Conservation (phyloP, 1,284 basidiomycete genomes). For the Wolfiporia cocos region DNA sequence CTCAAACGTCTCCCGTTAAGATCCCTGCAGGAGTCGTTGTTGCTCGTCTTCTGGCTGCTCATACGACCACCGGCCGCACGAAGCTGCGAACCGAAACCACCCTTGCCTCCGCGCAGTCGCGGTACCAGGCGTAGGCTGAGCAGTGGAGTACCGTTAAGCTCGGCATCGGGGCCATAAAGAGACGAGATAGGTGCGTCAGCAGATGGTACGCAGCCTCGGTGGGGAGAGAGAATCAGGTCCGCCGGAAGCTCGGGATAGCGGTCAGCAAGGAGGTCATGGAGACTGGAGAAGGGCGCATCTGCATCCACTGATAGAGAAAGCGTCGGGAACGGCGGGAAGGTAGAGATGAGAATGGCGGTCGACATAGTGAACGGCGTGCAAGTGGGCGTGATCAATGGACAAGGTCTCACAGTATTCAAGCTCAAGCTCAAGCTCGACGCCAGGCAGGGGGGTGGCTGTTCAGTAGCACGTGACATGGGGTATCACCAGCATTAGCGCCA, state of each 20-base stretch:
- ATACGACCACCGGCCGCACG: constrained; percentile 96
- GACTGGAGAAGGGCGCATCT: constrained; percentile 40
- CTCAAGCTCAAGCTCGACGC: too few relatives aligned
- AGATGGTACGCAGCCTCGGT: constrained; percentile 42
- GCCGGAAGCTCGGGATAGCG: constrained; percentile 56
- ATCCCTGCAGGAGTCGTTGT: constrained; percentile 95
- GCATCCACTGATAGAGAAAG: constrained; percentile 56
- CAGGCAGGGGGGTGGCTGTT: constrained; percentile 3
- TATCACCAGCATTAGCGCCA: too few relatives aligned
- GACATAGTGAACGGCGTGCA: too few relatives aligned
- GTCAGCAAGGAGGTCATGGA: constrained; percentile 47
- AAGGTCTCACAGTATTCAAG: too few relatives aligned
- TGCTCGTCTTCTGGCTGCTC: constrained; percentile 92
- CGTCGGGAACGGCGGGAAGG: constrained; percentile 74
- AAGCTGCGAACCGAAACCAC: constrained; percentile 95
- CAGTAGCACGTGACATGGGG: constrained; percentile 4
- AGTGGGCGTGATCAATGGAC: too few relatives aligned
- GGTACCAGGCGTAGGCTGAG: constrained; percentile 64
- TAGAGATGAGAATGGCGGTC: constrained; percentile 57
- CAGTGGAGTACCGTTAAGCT: constrained; percentile 26
- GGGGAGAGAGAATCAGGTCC: constrained; percentile 46
- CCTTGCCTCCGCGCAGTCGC: constrained; percentile 85
- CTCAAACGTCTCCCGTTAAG: constrained; percentile 86
- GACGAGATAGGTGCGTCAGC: constrained; percentile 38
- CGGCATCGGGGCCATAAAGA: constrained; percentile 29